Base-by-base conservation (phyloP, 306 rosid species). In the Fragaria nilgerrensis region DNA sequence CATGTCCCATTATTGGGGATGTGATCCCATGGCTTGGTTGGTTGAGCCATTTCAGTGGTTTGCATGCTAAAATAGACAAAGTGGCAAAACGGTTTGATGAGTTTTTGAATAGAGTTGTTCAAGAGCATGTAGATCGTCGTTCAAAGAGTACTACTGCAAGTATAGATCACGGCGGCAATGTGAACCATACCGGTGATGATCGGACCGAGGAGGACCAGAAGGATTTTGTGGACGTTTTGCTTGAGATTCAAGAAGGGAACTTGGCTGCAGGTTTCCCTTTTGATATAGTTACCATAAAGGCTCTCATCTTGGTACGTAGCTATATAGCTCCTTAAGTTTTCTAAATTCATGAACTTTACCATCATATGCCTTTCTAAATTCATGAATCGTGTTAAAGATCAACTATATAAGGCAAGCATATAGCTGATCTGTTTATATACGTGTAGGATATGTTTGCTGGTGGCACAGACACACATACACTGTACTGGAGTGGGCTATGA, bases 151-250 rank as follows among this genome's bases (percentile, higher is more conserved):
- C 44, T 7, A 10, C 15, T 45, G 52, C 19, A 48, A 48, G 52
- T 13, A 48, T 48, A 3, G 52, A 48, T 48, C 52, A 48, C 15
- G 50, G 15, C 15, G 50, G 15, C 50, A 17, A 45, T 45, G 50
- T 45, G 12, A 13, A 45, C 12, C 50, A 45, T 45, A 45, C 12
- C 1, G 50, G 50, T 11, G 16, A 45, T 11, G 85, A 88, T n/a
- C 50, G 12, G 5, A 45, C 50, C 50, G 1, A 45, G 17, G 50
- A 45, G 50, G 50, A 45, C 16, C 50, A 3, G 50, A 12, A 45
- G 50, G 17, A 45, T 81, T 45, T 87, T 53, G 91, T 88, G 49
- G 93, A 91, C 6, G 83, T 86, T 74, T 53, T 89, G 77, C 92
- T 87, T 74, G 32, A 43, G 43, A n/a, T 85, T 39, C 87, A 79